These are phyloP conservation scores for Colletotrichum sp. DNA, from an alignment of 2,329 filamentous ascomycete species.

Conservation along the genomic window DNA sequence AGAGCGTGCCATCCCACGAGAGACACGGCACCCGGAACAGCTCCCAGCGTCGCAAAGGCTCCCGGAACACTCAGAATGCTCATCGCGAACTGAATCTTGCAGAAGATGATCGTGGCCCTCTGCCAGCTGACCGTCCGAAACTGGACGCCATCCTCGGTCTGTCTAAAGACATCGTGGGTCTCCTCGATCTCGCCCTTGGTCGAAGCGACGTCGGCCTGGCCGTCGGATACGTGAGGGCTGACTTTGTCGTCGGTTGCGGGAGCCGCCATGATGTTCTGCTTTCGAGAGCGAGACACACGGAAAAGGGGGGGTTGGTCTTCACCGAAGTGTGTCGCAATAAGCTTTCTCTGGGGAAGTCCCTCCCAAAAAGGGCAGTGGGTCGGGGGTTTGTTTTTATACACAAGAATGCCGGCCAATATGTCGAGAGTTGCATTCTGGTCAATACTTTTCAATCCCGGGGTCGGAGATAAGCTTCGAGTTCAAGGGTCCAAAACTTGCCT, in stretches of 20 bases:
- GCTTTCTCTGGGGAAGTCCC: neutral
- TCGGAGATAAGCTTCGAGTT: neutral
- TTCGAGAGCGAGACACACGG: neutral
- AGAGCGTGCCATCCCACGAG: constrained; percentile 28
- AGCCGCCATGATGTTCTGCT: neutral
- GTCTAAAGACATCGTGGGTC: constrained; percentile 28
- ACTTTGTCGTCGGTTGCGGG: neutral
- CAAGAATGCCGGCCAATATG: neutral
- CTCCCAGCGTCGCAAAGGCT: constrained; percentile 22
- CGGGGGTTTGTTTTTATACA: neutral
- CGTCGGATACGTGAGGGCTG: neutral
- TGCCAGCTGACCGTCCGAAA: constrained; percentile 41
- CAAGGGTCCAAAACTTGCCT: neutral
- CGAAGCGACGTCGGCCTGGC: neutral
- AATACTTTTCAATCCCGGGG: neutral
- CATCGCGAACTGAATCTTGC: constrained; percentile 36
- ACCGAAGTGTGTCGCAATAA: neutral
- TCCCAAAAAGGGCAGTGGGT: neutral
- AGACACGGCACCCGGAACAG: constrained; percentile 44
- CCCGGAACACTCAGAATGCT: constrained; percentile 27
- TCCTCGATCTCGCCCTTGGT: neutral
- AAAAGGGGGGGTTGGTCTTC: neutral
- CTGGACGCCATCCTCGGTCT: constrained; percentile 29
- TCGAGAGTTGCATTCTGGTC: neutral
- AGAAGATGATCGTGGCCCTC: constrained; percentile 43